A percentile compares a stretch with the other conserved stretches of the same genome.
These are phyloP conservation scores for Cryptosporidium meleagridis DNA, from an alignment of 169 alveolate genomes.

Conservation along the genomic window DNA sequence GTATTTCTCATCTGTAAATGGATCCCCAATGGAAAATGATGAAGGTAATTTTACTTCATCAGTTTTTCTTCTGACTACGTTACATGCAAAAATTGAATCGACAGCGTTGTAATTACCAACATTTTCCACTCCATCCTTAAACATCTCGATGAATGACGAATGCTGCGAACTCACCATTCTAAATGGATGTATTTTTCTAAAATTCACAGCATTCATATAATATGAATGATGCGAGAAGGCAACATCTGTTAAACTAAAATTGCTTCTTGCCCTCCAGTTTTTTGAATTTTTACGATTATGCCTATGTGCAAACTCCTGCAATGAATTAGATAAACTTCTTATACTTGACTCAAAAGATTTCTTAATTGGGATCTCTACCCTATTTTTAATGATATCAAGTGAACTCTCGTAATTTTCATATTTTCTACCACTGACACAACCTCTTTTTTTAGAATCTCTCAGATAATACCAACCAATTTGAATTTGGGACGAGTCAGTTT, in stretches of 20 bases:
- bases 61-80: background rate
- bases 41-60: constrained; percentile 75
- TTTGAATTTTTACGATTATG: constrained; percentile 22
- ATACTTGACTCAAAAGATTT: constrained; percentile 19
- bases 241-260: constrained; percentile 42
- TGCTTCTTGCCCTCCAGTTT: constrained; percentile 66
- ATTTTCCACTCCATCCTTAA: background rate
- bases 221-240: constrained; percentile 72
- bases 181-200: constrained; percentile 24
- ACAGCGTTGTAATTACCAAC: background rate
- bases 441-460: constrained; percentile 12
- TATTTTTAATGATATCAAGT: constrained; percentile 9
- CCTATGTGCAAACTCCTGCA: constrained; percentile 38
- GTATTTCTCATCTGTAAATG: constrained; percentile 76
- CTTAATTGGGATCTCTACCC: constrained; percentile 55
- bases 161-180: background rate
- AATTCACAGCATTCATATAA: constrained; percentile 26
- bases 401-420: background rate
- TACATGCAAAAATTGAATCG: constrained; percentile 57
- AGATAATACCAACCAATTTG: constrained; percentile 78
- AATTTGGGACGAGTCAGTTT: constrained; percentile 75
- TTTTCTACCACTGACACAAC: constrained; percentile 56
- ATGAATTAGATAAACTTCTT: constrained; percentile 26
- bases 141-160: constrained; percentile 43
- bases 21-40: constrained; percentile 84